A percentile compares a stretch with the other conserved stretches of the same genome.
phyloP scores from a whole-genome alignment of 441 rosid species.

The Mallotus japonicus region DNA sequence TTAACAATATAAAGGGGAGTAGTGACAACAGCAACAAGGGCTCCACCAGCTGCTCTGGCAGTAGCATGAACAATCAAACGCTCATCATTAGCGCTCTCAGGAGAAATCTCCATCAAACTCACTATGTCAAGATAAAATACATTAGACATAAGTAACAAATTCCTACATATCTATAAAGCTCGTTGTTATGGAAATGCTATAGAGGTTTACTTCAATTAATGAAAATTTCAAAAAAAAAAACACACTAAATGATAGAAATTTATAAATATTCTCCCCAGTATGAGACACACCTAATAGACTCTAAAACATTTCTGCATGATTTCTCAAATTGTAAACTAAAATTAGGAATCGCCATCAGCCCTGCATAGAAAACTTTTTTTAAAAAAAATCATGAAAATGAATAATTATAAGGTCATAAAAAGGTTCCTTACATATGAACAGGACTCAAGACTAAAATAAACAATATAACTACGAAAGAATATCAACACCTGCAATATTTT shows the following conservation, averaged over 20 bases:
- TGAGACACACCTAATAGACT: constrained; percentile 70
- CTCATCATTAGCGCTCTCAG: no score
- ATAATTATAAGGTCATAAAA: no score
- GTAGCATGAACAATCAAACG: no score
- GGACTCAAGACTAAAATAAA: no score
- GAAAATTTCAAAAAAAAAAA: background rate
- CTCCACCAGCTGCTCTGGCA: no score
- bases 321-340: constrained; percentile 80
- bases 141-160: background rate
- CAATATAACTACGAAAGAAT: background rate
- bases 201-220: background rate
- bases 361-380: constrained; percentile 35
- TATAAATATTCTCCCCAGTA: constrained; percentile 10
- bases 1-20: no score
- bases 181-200: background rate
- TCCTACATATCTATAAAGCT: constrained; percentile 1
- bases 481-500: background rate
- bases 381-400: no score
- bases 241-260: constrained; percentile 6
- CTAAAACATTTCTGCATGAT: constrained; percentile 77
- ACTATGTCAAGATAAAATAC: background rate
- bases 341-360: constrained; percentile 82
- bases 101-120: background rate
- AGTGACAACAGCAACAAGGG: no score
- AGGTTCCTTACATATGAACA: no score